A percentile compares a stretch with the other conserved stretches of the same genome.
Conservation (phyloP, 1,284 basidiomycete species). For the Xerocomus nothofagi region DNA sequence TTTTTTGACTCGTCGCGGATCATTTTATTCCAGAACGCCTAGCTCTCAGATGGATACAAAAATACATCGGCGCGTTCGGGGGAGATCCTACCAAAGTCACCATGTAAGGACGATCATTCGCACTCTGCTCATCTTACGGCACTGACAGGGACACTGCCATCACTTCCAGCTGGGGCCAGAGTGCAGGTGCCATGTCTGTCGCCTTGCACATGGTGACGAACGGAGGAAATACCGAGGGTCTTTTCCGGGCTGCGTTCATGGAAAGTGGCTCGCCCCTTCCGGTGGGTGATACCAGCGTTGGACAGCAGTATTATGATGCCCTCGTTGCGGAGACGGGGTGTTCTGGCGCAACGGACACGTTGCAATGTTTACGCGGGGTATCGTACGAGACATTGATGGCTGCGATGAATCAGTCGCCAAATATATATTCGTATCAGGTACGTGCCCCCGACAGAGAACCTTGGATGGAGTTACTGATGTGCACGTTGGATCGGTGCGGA, state of each 20-base stretch:
- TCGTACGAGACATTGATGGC: conserved; percentile 23
- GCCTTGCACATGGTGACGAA: conserved; percentile 32
- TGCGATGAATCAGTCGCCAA: conserved; percentile 18
- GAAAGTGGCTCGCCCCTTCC: conserved; percentile 27
- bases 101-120: conserved; percentile 29
- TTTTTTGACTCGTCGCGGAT: background rate
- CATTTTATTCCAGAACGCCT: conserved; percentile 33
- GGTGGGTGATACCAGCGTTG: conserved; percentile 23
- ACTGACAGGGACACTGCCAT: background rate
- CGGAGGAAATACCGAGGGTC: conserved; percentile 25
- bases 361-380: conserved; percentile 35
- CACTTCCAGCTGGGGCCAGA: conserved; percentile 31
- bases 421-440: conserved; percentile 48
- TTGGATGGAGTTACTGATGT: background rate
- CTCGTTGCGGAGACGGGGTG: conserved; percentile 27
- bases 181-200: conserved; percentile 36
- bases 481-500: too few relatives aligned
- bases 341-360: conserved; percentile 22
- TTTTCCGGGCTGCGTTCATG: conserved; percentile 41
- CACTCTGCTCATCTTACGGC: background rate
- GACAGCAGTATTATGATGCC: conserved; percentile 28
- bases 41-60: conserved; percentile 49
- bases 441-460: background rate
- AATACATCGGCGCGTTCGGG: conserved; percentile 49
- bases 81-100: conserved; percentile 45